Percentiles rank a stretch among this genome's conserved stretches.
Evolutionary conservation across 2,329 filamentous ascomycete species (phyloP).

Genomic region (Claviceps sp.): DNA sequence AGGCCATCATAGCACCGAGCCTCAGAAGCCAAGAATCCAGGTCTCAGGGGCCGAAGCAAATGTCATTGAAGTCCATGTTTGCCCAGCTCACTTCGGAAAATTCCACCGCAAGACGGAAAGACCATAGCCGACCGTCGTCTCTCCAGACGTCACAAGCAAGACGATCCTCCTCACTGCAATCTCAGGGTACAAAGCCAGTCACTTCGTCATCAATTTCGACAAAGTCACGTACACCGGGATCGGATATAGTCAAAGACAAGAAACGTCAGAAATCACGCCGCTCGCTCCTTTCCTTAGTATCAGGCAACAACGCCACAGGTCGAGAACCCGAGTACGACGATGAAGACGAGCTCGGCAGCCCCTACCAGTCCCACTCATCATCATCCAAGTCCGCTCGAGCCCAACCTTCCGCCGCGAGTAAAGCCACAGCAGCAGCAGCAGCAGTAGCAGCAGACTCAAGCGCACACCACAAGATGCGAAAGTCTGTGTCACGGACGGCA

Average conservation of each 20-base stretch:
- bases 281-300: conserved; percentile 1
- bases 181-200: not conserved
- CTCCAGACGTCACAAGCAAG: not conserved
- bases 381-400: conserved; percentile 7
- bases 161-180: not conserved
- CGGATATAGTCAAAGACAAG: not conserved
- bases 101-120: not conserved
- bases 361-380: conserved; percentile 5
- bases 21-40: not conserved
- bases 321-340: conserved; percentile 1
- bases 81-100: not conserved
- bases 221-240: not conserved
- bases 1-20: conserved; percentile 5
- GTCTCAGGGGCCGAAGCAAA: not conserved
- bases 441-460: conserved; percentile 2
- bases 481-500: conserved; percentile 16
- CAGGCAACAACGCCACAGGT: not conserved
- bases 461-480: conserved; percentile 14
- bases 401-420: conserved; percentile 6
- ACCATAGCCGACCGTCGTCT: not conserved
- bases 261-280: conserved; percentile 2
- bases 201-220: not conserved
- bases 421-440: conserved; percentile 8
- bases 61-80: not conserved
- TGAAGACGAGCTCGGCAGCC: conserved; percentile 2